Conservation (phyloP, 371 early-diverging fungal species). For the Apophysomyces elegans region DNA sequence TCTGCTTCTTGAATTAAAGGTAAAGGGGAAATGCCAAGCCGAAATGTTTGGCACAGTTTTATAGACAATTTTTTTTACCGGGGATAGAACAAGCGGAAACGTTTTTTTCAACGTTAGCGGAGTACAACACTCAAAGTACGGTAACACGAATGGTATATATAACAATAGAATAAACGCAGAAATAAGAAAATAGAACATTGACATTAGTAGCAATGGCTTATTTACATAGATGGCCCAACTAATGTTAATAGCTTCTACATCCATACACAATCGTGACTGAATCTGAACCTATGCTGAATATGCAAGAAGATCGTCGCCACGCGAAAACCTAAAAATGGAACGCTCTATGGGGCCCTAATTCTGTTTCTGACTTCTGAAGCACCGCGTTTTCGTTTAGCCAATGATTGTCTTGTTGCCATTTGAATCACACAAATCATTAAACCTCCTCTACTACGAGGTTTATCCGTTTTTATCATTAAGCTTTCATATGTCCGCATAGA, state of each 20-base stretch:
- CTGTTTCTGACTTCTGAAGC: conserved; percentile 4
- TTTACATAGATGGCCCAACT: background rate
- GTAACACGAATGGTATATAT: background rate
- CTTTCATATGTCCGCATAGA: conserved; percentile 7
- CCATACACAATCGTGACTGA: background rate
- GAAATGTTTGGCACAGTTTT: background rate
- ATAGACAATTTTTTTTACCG: conserved; percentile 3
- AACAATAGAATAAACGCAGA: background rate
- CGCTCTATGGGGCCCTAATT: background rate
- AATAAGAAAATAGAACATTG: background rate
- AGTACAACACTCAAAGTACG: background rate
- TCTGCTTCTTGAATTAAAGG: background rate
- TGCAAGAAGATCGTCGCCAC: background rate
- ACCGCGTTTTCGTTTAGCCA: background rate
- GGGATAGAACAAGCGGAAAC: conserved; percentile 8
- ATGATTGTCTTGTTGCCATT: background rate
- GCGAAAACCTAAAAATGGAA: conserved; percentile 9
- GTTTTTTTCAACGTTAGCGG: background rate
- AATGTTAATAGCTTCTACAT: background rate
- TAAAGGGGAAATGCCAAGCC: background rate
- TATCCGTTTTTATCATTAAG: conserved; percentile 1
- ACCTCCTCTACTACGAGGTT: background rate
- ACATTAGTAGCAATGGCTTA: background rate
- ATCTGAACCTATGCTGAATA: background rate
- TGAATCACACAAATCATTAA: conserved; percentile 3